These are phyloP conservation scores for Quambalaria eucalypti DNA, from an alignment of 1,284 basidiomycete genomes.

Conservation along the genomic window DNA sequence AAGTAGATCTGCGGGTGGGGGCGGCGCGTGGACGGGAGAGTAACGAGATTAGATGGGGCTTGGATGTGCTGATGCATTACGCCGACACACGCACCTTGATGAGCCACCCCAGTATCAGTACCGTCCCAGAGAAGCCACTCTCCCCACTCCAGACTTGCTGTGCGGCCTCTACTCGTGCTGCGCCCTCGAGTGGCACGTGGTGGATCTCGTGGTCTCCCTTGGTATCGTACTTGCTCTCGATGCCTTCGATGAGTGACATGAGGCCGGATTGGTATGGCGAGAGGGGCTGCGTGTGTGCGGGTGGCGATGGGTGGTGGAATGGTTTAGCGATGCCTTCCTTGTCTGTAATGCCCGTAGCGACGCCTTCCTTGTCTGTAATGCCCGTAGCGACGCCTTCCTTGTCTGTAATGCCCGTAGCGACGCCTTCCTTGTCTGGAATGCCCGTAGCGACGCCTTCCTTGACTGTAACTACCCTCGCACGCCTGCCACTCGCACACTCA, in stretches of 20 bases:
- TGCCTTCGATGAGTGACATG: slow-evolving; percentile 43
- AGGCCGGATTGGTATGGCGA: slow-evolving; percentile 37
- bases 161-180: slow-evolving; percentile 39
- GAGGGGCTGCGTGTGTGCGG: neutral
- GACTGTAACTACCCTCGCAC: neutral
- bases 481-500: neutral
- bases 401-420: no score
- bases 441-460: no score
- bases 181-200: slow-evolving; percentile 48
- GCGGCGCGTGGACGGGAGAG: neutral
- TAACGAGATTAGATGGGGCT: no score
- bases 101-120: slow-evolving; percentile 75
- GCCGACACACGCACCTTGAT: slow-evolving; percentile 66
- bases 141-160: slow-evolving; percentile 71
- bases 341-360: no score
- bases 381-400: no score
- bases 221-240: slow-evolving; percentile 36
- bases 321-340: no score
- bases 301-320: no score
- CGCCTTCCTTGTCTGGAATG: no score
- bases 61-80: no score
- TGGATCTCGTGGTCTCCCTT: slow-evolving; percentile 20
- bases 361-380: no score
- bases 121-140: slow-evolving; percentile 67
- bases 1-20: slow-evolving; percentile 68